phyloP scores from a whole-genome alignment of 1,284 basidiomycete species.

The Moesziomyces globuligerus region DNA sequence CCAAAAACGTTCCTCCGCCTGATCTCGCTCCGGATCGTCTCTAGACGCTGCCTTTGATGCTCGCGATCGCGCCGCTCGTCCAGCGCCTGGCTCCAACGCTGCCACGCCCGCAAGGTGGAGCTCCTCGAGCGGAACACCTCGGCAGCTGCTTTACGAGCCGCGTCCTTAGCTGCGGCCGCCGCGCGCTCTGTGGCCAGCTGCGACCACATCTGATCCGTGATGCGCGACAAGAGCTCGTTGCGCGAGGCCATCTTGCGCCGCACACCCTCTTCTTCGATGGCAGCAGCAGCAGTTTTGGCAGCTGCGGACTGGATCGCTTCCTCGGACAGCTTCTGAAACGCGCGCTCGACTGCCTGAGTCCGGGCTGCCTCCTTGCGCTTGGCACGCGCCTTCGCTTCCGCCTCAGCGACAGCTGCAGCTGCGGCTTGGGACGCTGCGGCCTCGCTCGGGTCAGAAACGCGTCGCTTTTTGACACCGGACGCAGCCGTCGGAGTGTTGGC shows the following conservation, averaged over 20 bases:
- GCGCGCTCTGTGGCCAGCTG: slow-evolving; percentile 16
- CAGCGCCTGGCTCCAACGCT: slow-evolving; percentile 21
- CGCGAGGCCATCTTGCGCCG: slow-evolving; percentile 25
- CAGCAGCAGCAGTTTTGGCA: slow-evolving; percentile 13
- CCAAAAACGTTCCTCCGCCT: slow-evolving; percentile 23
- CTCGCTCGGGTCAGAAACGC: slow-evolving; percentile 14
- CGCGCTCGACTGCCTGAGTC: slow-evolving; percentile 16
- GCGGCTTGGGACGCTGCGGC: slow-evolving; percentile 18
- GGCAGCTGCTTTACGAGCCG: slow-evolving; percentile 17
- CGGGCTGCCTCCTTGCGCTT: slow-evolving; percentile 20
- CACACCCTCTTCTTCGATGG: slow-evolving; percentile 13
- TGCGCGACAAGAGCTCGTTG: slow-evolving; percentile 11
- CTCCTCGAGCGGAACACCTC: slow-evolving; percentile 19
- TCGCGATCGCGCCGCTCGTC: slow-evolving; percentile 25
- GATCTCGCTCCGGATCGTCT: slow-evolving; percentile 24
- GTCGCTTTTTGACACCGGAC: slow-evolving; percentile 17
- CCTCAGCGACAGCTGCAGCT: slow-evolving; percentile 17
- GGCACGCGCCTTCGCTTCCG: slow-evolving; percentile 6
- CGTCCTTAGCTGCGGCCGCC: slow-evolving; percentile 9
- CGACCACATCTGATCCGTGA: slow-evolving; percentile 20
- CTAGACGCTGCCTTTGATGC: slow-evolving; percentile 18
- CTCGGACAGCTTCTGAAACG: slow-evolving; percentile 15
- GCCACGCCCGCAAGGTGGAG: slow-evolving; percentile 12
- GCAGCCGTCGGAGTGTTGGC: background rate
- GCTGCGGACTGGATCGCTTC: slow-evolving; percentile 14